phyloP scores from a whole-genome alignment of 106 monocot species.

The Agapanthus africanus region DNA sequence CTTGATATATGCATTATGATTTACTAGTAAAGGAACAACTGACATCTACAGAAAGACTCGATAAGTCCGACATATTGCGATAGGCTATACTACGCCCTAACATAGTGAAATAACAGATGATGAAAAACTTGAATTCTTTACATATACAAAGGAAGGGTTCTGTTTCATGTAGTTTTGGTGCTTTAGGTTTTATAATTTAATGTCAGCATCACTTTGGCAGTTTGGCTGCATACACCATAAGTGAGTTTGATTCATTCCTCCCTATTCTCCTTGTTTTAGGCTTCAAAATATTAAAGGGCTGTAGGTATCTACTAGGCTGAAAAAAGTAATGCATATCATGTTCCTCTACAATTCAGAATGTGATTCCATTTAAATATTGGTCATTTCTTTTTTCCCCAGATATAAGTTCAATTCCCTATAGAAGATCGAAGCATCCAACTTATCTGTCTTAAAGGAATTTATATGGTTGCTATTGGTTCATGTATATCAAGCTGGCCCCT shows the following conservation, averaged over 20 bases:
- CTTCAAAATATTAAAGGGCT: too few relatives aligned
- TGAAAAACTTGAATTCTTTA: constrained; percentile 1
- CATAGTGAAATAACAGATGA: not conserved
- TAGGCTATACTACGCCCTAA: not conserved
- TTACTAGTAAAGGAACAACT: too few relatives aligned
- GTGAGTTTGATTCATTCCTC: not conserved
- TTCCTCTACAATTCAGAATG: too few relatives aligned
- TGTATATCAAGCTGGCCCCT: not conserved
- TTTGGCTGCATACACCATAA: not conserved
- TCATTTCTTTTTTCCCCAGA: too few relatives aligned
- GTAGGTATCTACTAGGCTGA: not conserved
- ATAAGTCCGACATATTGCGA: too few relatives aligned
- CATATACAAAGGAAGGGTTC: not conserved
- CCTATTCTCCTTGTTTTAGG: not conserved
- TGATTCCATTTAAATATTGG: too few relatives aligned
- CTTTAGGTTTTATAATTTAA: not conserved
- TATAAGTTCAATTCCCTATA: too few relatives aligned
- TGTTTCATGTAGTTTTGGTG: not conserved
- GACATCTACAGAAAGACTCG: too few relatives aligned
- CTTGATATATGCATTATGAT: too few relatives aligned
- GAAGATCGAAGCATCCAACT: not conserved
- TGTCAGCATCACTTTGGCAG: not conserved
- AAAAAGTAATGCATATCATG: not conserved
- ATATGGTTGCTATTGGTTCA: not conserved
- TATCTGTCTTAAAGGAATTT: not conserved